Evolutionary conservation across 257 asterid species (phyloP).

Genomic region (Nicotiana knightiana): DNA sequence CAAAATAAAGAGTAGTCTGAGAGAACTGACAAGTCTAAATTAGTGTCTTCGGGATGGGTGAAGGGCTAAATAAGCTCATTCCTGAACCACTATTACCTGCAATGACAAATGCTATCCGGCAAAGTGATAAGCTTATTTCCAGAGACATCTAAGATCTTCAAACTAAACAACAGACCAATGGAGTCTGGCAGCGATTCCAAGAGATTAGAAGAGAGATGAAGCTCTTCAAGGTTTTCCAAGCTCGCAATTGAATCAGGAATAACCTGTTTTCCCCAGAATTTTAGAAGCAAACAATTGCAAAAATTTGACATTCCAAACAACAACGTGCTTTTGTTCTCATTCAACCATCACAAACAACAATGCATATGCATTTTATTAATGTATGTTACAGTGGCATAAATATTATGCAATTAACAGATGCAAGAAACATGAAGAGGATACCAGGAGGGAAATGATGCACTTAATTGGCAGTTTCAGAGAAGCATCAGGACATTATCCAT

Average conservation of each 20-base stretch:
- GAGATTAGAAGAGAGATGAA: slow-evolving; percentile 60
- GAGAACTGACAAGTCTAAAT: neutral
- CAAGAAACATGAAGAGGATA: neutral
- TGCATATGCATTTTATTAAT: neutral
- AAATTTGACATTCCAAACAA: neutral
- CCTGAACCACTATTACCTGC: slow-evolving; percentile 48
- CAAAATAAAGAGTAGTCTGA: neutral
- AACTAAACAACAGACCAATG: slow-evolving; percentile 54
- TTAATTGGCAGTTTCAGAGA: neutral
- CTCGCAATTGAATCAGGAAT: slow-evolving; percentile 79
- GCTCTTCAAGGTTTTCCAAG: slow-evolving; percentile 71
- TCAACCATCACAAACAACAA: neutral
- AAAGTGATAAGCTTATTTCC: slow-evolving; percentile 69
- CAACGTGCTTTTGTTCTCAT: neutral
- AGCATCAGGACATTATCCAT: neutral
- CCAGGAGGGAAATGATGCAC: neutral
- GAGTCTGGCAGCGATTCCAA: slow-evolving; percentile 72
- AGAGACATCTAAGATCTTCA: slow-evolving; percentile 62
- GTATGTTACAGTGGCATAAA: neutral
- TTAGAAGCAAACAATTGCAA: neutral
- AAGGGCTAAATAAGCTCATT: neutral
- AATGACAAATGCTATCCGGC: slow-evolving; percentile 83
- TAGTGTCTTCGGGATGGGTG: neutral
- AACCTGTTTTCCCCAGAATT: slow-evolving; percentile 30
- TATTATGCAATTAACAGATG: neutral